phyloP scores from a whole-genome alignment of 345 rosid genomes.

The Brassica carinata region DNA sequence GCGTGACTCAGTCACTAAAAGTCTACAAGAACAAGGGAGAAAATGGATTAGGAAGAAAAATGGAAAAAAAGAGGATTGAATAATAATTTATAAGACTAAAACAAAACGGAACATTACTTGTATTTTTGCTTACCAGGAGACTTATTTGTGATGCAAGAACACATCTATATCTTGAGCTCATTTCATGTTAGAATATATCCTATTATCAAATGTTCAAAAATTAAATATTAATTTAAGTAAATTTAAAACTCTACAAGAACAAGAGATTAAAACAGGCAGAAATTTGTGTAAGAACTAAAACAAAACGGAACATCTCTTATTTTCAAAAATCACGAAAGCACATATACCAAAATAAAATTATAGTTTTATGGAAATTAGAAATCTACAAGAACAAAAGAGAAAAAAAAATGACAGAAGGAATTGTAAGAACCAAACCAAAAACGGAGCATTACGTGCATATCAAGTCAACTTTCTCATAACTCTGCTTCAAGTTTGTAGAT shows the following conservation, averaged over 20 bases:
- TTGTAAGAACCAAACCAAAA: neutral
- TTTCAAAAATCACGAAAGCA: no score
- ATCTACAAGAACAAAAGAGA: neutral
- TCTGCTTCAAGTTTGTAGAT: slow-evolving; percentile 32
- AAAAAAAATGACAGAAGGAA: neutral
- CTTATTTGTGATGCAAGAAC: neutral
- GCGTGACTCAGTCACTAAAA: no score
- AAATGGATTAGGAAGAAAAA: no score
- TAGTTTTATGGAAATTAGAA: neutral
- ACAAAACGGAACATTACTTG: no score
- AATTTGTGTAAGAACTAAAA: no score
- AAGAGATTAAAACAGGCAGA: no score
- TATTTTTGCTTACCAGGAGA: neutral
- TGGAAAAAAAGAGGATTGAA: no score
- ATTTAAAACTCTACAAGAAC: no score
- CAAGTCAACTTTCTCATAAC: slow-evolving; percentile 26
- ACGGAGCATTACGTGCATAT: slow-evolving; percentile 12
- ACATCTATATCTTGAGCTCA: neutral
- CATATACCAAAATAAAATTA: neutral
- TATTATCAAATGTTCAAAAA: neutral
- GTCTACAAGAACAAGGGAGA: no score
- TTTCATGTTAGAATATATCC: neutral
- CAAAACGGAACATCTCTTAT: no score
- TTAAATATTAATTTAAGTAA: neutral
- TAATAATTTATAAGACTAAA: no score